Evolutionary conservation across 2,329 filamentous ascomycete genomes (phyloP), one percentile per base, ranked within the genome.

Genomic region (Trichophyton verrucosum): DNA sequence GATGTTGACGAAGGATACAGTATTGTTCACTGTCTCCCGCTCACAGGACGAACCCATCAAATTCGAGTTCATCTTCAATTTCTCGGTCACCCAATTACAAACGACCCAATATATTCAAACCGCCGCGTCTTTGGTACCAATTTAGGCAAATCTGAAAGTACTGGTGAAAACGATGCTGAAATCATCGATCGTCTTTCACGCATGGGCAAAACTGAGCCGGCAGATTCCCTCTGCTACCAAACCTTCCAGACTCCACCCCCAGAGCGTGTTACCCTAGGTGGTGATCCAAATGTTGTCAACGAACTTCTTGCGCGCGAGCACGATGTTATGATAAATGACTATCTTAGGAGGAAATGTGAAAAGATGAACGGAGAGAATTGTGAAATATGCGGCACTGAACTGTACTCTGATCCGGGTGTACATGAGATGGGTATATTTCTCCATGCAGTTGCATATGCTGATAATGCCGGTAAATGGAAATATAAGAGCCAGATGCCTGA

Each of bases 41-140:
- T 97, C 30, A 99, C 94, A 0, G 94, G 94, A 0, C 84, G 94
- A 58, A 99, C 94, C 11, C 94, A 99, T 70, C 94, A 99, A 73
- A 82, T 99, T 57, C 85, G 94, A 38, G 94, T 99, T 17, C 94
- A 99, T 69, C 80, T 99, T 15, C 94, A 99, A 71, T 95, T 89
- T 72, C 79, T 99, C 2, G 94, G 94, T 1, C 88, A 97, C 70
- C 94, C 94, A 1, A 97, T 99, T 67, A 86, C 90, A 65, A 99
- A 99, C 72, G 94, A 99, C 70, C 94, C 94, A 6, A 97, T 99
- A 67, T 99, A 99, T 73, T 91, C 89, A 68, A 99, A 99, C 71
- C 86, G 89, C 70, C 85, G 86, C 61, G 94, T 99, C 9, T 99
- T 95, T 80, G 94, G 94, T 0, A 79, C 86, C 0, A 81, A 86